Percentiles rank a stretch among this genome's conserved stretches.
phyloP scores from a whole-genome alignment of 768 basidiomycete species.

The Boletus edulis region DNA sequence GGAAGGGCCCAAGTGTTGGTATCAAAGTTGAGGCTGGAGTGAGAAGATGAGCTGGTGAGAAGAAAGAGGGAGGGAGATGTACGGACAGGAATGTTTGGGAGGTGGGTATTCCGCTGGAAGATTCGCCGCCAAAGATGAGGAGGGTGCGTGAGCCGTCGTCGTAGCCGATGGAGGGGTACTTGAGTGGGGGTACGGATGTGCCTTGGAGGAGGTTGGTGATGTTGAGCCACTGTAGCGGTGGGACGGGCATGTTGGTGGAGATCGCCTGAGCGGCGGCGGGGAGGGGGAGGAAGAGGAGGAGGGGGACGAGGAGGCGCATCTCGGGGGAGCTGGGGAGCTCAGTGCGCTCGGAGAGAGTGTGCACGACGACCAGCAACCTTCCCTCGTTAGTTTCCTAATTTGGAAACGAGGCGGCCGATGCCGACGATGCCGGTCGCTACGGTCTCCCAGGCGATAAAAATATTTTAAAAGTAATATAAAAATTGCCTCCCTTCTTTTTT shows the following conservation, averaged over 20 bases:
- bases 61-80: not conserved
- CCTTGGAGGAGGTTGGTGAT: constrained; percentile 56
- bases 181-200: constrained; percentile 56
- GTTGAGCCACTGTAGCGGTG: constrained; percentile 63
- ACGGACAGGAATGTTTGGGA: constrained; percentile 68
- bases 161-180: constrained; percentile 68
- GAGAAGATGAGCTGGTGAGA: constrained; percentile 3
- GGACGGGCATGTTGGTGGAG: constrained; percentile 47
- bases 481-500: not conserved
- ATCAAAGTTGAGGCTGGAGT: constrained; percentile 57
- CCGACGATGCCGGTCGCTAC: constrained; percentile 11
- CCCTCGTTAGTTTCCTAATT: constrained; percentile 11
- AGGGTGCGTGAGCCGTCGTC: constrained; percentile 48
- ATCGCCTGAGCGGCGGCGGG: constrained; percentile 43
- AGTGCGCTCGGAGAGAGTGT: constrained; percentile 26
- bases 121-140: constrained; percentile 76
- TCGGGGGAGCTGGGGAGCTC: constrained; percentile 1
- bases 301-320: constrained; percentile 8
- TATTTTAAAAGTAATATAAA: not conserved
- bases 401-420: constrained; percentile 4
- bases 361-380: constrained; percentile 3
- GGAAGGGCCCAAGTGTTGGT: constrained; percentile 61
- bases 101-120: constrained; percentile 59
- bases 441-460: not conserved
- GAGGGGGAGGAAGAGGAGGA: constrained; percentile 12